phyloP scores from a whole-genome alignment of 108 stramenopile genomes.

The Cyclotella distinguenda region DNA sequence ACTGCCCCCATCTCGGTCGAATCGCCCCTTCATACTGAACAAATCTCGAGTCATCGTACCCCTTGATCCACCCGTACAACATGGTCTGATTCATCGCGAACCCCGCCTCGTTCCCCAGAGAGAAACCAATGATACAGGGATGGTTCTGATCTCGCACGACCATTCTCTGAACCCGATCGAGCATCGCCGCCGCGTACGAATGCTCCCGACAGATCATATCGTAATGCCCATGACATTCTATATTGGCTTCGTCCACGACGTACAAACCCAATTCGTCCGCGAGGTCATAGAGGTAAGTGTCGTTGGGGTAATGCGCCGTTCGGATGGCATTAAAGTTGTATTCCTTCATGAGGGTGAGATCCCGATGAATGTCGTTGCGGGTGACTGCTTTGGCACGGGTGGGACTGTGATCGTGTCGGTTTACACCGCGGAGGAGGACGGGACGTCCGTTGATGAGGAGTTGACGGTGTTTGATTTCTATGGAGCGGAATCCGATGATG shows the following conservation, averaged over 20 bases:
- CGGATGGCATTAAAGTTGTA: conserved; percentile 97
- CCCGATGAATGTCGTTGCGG: conserved; percentile 61
- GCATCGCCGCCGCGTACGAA: conserved; percentile 59
- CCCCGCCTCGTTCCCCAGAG: conserved; percentile 93
- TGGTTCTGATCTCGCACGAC: conserved; percentile 88
- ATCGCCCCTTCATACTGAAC: conserved; percentile 75
- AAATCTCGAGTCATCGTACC: conserved; percentile 74
- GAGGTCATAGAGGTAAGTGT: conserved; percentile 87
- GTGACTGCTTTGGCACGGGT: conserved; percentile 79
- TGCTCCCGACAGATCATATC: conserved; percentile 71
- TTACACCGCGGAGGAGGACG: conserved; percentile 58
- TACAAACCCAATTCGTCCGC: conserved; percentile 91
- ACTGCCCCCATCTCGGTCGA: conserved; percentile 30
- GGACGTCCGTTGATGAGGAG: conserved; percentile 44
- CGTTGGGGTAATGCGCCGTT: conserved; percentile 93
- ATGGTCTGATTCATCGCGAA: conserved; percentile 63
- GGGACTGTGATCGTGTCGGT: conserved; percentile 94
- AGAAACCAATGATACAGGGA: conserved; percentile 89
- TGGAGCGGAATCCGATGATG: conserved; percentile 29
- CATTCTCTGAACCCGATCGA: conserved; percentile 79
- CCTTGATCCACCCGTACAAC: conserved; percentile 54
- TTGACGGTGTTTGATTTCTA: conserved; percentile 26
- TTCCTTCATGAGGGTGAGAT: conserved; percentile 64
- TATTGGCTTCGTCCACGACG: conserved; percentile 96
- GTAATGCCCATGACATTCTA: conserved; percentile 94